Conservation (phyloP, 2,329 filamentous ascomycete species). For the Corinectria fuckeliana region DNA sequence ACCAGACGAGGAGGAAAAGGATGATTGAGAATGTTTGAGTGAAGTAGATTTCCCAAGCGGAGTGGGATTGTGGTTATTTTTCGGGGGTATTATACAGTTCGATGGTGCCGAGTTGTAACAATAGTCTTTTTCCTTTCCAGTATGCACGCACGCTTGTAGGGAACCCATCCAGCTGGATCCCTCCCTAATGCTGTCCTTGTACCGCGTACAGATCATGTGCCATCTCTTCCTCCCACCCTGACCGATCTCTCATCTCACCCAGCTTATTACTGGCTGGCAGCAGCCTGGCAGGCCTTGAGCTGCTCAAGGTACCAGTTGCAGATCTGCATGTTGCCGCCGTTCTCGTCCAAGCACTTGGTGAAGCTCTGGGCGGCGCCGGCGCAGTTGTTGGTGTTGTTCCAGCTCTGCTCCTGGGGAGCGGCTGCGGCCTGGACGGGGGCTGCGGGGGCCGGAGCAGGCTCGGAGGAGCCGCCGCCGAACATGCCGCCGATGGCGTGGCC, state of each 20-base stretch:
- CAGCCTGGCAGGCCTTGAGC: conserved; percentile 86
- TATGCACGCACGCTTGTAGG: conserved; percentile 32
- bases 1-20: conserved; percentile 62
- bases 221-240: neutral
- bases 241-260: conserved; percentile 2
- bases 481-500: conserved; percentile 92
- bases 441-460: conserved; percentile 55
- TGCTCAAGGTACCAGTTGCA: conserved; percentile 99
- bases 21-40: conserved; percentile 19
- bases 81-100: conserved; percentile 40
- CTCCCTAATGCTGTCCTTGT: conserved; percentile 25
- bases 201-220: conserved; percentile 2
- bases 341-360: conserved; percentile 95
- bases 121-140: conserved; percentile 29
- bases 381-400: conserved; percentile 70
- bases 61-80: conserved; percentile 38
- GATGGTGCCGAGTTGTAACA: conserved; percentile 34
- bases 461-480: conserved; percentile 76
- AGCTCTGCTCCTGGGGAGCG: conserved; percentile 58
- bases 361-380: conserved; percentile 82
- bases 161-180: conserved; percentile 18
- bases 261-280: conserved; percentile 68
- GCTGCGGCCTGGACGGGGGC: conserved; percentile 57
- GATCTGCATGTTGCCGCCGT: conserved; percentile 91
- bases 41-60: conserved; percentile 21